Conservation (phyloP, 306 rosid genomes). For the Casuarina glauca region DNA sequence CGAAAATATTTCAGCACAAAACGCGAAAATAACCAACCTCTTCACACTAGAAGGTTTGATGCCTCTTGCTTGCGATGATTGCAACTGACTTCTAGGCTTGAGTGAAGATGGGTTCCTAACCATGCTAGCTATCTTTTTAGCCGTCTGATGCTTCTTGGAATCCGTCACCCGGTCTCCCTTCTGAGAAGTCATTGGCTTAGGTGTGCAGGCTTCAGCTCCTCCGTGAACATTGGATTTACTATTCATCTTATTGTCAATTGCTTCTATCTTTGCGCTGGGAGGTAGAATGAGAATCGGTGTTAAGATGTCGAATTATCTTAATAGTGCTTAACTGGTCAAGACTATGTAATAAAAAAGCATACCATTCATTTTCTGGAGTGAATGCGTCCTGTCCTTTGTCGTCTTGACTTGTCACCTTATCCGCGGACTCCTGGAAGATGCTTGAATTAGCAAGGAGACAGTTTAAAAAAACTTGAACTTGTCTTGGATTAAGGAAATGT, state of each 20-base stretch:
- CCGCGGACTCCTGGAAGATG: slow-evolving; percentile 40
- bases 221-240: slow-evolving; percentile 28
- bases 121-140: slow-evolving; percentile 53
- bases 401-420: slow-evolving; percentile 25
- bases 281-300: slow-evolving; percentile 7
- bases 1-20: neutral
- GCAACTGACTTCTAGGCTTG: slow-evolving; percentile 47
- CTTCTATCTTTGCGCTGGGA: slow-evolving; percentile 25
- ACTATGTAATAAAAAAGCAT: slow-evolving; percentile 2
- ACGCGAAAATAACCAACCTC: slow-evolving; percentile 28
- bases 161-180: slow-evolving; percentile 43
- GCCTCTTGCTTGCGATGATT: slow-evolving; percentile 39
- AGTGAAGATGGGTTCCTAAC: slow-evolving; percentile 43
- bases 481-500: slow-evolving; percentile 8
- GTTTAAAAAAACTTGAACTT: slow-evolving; percentile 10
- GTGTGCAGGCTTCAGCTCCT: slow-evolving; percentile 66
- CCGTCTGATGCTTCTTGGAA: slow-evolving; percentile 59
- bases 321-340: neutral
- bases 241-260: slow-evolving; percentile 13
- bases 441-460: slow-evolving; percentile 16
- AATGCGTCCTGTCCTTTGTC: slow-evolving; percentile 10
- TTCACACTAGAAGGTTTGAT: slow-evolving; percentile 32
- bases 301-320: neutral
- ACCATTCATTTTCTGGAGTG: slow-evolving; percentile 34
- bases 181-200: slow-evolving; percentile 47